phyloP scores from a whole-genome alignment of 2,329 filamentous ascomycete genomes.

The Curvularia hawaiiensis region DNA sequence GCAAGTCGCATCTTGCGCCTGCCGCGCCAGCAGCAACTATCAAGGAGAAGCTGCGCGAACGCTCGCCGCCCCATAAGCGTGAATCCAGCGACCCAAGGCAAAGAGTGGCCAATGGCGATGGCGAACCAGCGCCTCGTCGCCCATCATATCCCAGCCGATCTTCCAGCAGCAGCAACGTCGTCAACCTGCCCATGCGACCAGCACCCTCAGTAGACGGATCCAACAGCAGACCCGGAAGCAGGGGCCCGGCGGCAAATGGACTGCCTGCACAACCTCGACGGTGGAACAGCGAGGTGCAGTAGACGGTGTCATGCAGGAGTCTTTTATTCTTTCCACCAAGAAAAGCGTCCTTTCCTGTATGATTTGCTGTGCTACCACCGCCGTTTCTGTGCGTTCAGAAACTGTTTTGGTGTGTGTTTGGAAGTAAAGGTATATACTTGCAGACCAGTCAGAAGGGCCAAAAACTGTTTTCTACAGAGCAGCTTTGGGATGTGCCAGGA shows the following conservation, averaged over 20 bases:
- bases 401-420: too few relatives aligned
- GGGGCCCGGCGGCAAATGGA: constrained; percentile 23
- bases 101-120: constrained; percentile 33
- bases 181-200: constrained; percentile 55
- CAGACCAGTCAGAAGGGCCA: not conserved
- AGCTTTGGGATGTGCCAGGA: not conserved
- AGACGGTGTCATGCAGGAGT: not conserved
- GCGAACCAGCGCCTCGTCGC: constrained; percentile 38
- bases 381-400: too few relatives aligned
- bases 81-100: constrained; percentile 30
- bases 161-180: constrained; percentile 49
- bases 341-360: not conserved
- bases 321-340: not conserved
- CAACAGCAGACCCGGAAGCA: constrained; percentile 30
- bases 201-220: constrained; percentile 44
- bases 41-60: constrained; percentile 47
- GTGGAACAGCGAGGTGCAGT: constrained; percentile 43
- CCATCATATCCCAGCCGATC: constrained; percentile 52
- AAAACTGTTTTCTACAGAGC: too few relatives aligned
- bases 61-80: constrained; percentile 35
- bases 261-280: constrained; percentile 28
- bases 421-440: not conserved
- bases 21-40: constrained; percentile 70
- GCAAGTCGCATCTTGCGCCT: constrained; percentile 89
- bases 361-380: not conserved